phyloP scores from a whole-genome alignment of 2,329 filamentous ascomycete genomes.

The Colletotrichum eleusines region DNA sequence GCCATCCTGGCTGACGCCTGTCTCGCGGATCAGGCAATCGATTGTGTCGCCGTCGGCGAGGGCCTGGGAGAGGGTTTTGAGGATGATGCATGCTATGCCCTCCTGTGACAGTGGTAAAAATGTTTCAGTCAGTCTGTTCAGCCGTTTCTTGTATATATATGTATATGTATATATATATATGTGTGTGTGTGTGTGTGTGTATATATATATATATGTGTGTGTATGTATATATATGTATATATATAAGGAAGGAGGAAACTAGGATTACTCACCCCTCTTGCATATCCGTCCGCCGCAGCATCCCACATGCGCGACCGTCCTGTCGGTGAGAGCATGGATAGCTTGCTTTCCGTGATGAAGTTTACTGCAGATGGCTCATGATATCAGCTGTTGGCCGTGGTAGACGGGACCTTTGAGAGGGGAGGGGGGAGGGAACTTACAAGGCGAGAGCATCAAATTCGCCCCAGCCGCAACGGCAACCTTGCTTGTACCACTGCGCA shows the following conservation, averaged over 20 bases:
- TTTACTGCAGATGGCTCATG: conserved; percentile 44
- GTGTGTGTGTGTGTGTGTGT: too few relatives aligned
- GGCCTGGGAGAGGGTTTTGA: conserved; percentile 61
- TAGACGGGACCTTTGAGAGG: too few relatives aligned
- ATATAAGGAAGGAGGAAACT: not conserved
- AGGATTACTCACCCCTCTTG: not conserved
- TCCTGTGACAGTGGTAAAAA: conserved; percentile 58
- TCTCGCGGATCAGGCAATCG: conserved; percentile 44
- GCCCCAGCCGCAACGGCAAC: conserved; percentile 48
- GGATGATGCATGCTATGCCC: conserved; percentile 58
- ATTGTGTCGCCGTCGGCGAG: conserved; percentile 49
- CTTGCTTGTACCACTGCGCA: conserved; percentile 49
- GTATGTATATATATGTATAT: not conserved
- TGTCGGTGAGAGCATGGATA: conserved; percentile 52
- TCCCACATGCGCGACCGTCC: conserved; percentile 56
- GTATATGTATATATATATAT: too few relatives aligned
- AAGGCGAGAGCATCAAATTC: conserved; percentile 42
- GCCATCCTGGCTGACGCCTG: conserved; percentile 44
- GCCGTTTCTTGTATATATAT: too few relatives aligned
- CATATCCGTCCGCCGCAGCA: conserved; percentile 61
- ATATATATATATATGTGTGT: too few relatives aligned
- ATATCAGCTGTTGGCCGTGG: too few relatives aligned
- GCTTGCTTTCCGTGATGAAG: not conserved
- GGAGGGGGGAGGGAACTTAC: not conserved
- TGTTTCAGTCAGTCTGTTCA: too few relatives aligned